Conservation (phyloP, 2,329 filamentous ascomycete genomes). For the Colletotrichum incanum region DNA sequence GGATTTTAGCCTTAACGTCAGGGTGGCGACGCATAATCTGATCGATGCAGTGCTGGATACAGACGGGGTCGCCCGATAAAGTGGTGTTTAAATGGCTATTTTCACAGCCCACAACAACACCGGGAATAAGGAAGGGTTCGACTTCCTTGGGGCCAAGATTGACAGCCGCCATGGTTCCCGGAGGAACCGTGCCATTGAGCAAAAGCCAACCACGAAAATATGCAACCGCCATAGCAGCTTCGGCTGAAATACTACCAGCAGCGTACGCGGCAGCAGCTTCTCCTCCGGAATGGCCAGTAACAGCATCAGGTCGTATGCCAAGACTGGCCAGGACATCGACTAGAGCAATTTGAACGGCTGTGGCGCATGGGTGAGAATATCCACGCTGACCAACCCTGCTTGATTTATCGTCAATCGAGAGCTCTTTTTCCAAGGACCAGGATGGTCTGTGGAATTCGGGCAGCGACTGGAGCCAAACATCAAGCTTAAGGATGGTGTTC, state of each 20-base stretch:
- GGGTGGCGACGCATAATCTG: slow-evolving; percentile 50
- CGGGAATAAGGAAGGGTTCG: slow-evolving; percentile 47
- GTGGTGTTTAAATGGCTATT: slow-evolving; percentile 52
- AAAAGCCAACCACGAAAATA: slow-evolving; percentile 56
- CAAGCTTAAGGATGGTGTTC: slow-evolving; percentile 40
- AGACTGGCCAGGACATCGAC: slow-evolving; percentile 55
- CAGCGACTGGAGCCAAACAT: slow-evolving; percentile 34
- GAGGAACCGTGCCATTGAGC: slow-evolving; percentile 45
- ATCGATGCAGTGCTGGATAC: slow-evolving; percentile 48
- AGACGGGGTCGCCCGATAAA: slow-evolving; percentile 46
- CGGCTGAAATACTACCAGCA: slow-evolving; percentile 52
- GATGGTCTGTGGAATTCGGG: background rate
- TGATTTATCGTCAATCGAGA: slow-evolving; percentile 27
- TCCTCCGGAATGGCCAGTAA: slow-evolving; percentile 61
- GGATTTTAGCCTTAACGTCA: slow-evolving; percentile 49
- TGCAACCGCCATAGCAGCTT: slow-evolving; percentile 56
- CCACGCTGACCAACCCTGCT: slow-evolving; percentile 48
- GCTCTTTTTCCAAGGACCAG: too few relatives aligned
- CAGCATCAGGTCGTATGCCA: slow-evolving; percentile 52
- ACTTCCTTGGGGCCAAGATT: slow-evolving; percentile 53
- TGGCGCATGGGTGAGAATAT: slow-evolving; percentile 50
- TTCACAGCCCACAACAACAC: slow-evolving; percentile 50
- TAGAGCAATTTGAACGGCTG: slow-evolving; percentile 57
- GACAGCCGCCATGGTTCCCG: slow-evolving; percentile 59
- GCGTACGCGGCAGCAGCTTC: slow-evolving; percentile 64